phyloP scores from a whole-genome alignment of 2,329 filamentous ascomycete genomes.

The Taxawa tesnikishii region DNA sequence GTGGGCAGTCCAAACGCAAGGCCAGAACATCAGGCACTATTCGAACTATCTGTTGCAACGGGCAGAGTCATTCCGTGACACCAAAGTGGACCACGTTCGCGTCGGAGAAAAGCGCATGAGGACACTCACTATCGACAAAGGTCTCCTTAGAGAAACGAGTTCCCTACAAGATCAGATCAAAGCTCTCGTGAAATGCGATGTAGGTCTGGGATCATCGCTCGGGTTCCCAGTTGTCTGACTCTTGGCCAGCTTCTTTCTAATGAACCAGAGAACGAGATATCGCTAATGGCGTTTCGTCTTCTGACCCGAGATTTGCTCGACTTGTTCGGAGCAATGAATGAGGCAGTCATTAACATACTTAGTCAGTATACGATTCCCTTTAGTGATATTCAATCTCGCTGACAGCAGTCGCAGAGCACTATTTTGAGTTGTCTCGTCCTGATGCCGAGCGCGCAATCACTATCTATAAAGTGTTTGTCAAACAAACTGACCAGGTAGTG shows the following conservation, averaged over 20 bases:
- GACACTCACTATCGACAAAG: slow-evolving; percentile 79
- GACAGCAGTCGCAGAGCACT: slow-evolving; percentile 54
- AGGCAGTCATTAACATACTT: slow-evolving; percentile 92
- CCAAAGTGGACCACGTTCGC: slow-evolving; percentile 81
- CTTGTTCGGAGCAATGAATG: slow-evolving; percentile 90
- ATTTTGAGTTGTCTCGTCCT: slow-evolving; percentile 93
- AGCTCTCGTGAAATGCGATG: slow-evolving; percentile 79
- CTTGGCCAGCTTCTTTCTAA: slow-evolving; percentile 60
- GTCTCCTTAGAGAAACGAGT: slow-evolving; percentile 82
- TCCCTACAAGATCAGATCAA: slow-evolving; percentile 77
- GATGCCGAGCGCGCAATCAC: slow-evolving; percentile 85
- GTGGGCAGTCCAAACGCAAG: slow-evolving; percentile 72
- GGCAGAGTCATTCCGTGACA: slow-evolving; percentile 69
- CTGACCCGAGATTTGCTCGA: slow-evolving; percentile 81
- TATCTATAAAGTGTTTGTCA: slow-evolving; percentile 86
- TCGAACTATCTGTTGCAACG: slow-evolving; percentile 75
- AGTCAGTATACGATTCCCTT: slow-evolving; percentile 43
- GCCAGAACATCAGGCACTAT: slow-evolving; percentile 87
- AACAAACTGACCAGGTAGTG: slow-evolving; percentile 85
- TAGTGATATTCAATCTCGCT: slow-evolving; percentile 7
- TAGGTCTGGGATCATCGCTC: slow-evolving; percentile 34
- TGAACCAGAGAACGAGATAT: slow-evolving; percentile 93
- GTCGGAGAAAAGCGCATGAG: slow-evolving; percentile 73
- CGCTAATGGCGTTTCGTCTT: slow-evolving; percentile 81
- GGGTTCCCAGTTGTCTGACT: background rate